Base-by-base conservation (phyloP, 2,329 filamentous ascomycete species). In the Neonectria magnoliae region DNA sequence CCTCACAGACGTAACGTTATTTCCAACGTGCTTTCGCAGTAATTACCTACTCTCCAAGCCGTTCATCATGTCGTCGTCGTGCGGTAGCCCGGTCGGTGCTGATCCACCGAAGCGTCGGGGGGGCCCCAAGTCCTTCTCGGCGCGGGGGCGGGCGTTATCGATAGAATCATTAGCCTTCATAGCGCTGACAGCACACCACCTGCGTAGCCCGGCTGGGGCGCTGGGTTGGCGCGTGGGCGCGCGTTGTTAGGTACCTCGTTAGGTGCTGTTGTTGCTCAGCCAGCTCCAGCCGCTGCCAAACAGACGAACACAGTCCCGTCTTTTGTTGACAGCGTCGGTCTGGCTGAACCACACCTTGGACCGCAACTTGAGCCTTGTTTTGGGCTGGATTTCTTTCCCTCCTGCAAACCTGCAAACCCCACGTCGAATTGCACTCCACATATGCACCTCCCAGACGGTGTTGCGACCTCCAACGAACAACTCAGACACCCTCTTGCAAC, bases 361-460 rank as follows among this genome's bases (percentile, higher is more conserved):
- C 38, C 38, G 10, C 68, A 67, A 64, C 65, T 70, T 56, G 47
- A 36, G 44, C 48, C 44, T 51, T 51, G 29, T 13, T 33, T 59
- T 62, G 33, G 55, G 38, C 50, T 58, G 58, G 47, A 50, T 60
- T 61, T 66, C 71, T 70, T 72, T 73, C 70, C 68, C 69, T 77
- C 72, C 75, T 77, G 75, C 76, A 76, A 77, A 80, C 79, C 78
- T 77, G 75, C 76, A 76, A 77, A 80, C 79, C 78, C 80, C 79
- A 80, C 77, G 75, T 73, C 60, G 38, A 60, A 67, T 69, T 63
- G 52, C 67, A 69, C 72, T 75, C 73, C 73, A 71, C 72, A 74
- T 75, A 73, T 75, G 64, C 71, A 73, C 65, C 67, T 74, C 62
- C 50, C 58, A 51, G 58, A 67, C 65, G 56, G 62, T 53, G 71